Base-by-base conservation (phyloP, 805 yeast species). In the Tetrapisispora phaffii region DNA sequence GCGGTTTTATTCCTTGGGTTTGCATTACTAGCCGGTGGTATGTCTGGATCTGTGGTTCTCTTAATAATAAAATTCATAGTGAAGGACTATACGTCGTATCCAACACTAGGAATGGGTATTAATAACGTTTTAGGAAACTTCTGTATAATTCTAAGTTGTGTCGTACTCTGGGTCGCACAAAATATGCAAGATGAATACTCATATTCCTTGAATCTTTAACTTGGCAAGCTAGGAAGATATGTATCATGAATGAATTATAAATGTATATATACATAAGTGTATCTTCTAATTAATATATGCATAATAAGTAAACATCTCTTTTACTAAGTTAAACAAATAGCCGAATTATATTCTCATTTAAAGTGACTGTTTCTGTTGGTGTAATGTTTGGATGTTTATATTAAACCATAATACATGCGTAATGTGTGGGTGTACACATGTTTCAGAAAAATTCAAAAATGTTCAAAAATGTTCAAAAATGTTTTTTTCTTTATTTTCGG, bases 151-250 rank as follows among this genome's bases (percentile, higher is more conserved):
- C 67, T 86, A 55, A 87, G 97, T 69, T 89, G 97, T 65, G 78
- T 86, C 39, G 72, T 82, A 8, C 69, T 93, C 56, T 93, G 98
- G 98, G 70, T 90, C 44, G 87, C 96, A 20, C 97, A 90, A 62
- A 93, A 88, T 62, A 81, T 88, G 47, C 97, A 93, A 63, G 97
- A 93, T 59, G 97, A 90, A 65, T 90, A 89, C 66, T 84, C 94
- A 50, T 90, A 93, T 62, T 83, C 95, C 39, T 75, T 89, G 61
- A 88, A 95, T 26, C 69, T 86, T 54, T 85, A 68, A 61, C 21
- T n/a, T 8, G 15, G 20, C 13, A 19, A 5, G 20, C 21, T n/a
- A n/a, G n/a, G 15, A 7, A 36, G 24, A n/a, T n/a, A n/a, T n/a
- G n/a, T n/a, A n/a, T n/a, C 16, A 37, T 19, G 19, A 19, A 34